Conservation (phyloP, 2,329 filamentous ascomycete genomes). For the Cordyceps fumosorosea region DNA sequence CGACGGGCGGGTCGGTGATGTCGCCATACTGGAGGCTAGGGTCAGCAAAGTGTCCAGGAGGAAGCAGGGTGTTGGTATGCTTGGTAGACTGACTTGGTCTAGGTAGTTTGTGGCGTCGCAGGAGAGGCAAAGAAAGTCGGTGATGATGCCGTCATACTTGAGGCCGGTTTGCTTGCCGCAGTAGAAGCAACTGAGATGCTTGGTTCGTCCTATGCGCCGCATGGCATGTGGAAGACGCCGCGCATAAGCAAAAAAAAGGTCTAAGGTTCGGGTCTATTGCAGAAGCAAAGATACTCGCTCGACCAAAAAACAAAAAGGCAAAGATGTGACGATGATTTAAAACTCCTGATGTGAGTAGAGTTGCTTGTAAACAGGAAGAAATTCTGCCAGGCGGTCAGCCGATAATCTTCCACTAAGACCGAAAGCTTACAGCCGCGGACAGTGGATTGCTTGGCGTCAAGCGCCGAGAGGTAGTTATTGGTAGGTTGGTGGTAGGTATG, state of each 20-base stretch:
- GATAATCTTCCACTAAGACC: not conserved
- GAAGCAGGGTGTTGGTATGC: not conserved
- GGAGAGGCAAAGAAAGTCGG: conserved; percentile 64
- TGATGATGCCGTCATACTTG: conserved; percentile 49
- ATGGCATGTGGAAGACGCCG: conserved; percentile 24
- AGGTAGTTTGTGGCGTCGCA: conserved; percentile 88
- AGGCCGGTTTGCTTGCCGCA: conserved; percentile 64
- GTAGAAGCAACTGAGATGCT: conserved; percentile 69
- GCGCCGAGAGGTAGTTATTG: not conserved
- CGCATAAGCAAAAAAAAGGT: not conserved
- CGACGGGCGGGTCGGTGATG: conserved; percentile 76
- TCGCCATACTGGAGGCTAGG: conserved; percentile 61
- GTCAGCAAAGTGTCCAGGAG: not conserved
- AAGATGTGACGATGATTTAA: not conserved
- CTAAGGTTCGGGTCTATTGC: not conserved
- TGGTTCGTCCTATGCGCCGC: conserved; percentile 35
- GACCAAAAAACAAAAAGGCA: not conserved
- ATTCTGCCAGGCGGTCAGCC: conserved; percentile 15
- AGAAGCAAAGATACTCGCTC: not conserved
- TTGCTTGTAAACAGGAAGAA: conserved; percentile 7
- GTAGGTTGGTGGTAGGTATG: too few relatives aligned
- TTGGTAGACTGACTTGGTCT: conserved; percentile 59
- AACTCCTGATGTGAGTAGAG: not conserved
- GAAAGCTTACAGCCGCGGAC: not conserved
- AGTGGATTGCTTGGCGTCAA: not conserved